These are phyloP conservation scores for Schizochytrium sp. DNA, from an alignment of 108 stramenopile genomes.

Conservation along the genomic window DNA sequence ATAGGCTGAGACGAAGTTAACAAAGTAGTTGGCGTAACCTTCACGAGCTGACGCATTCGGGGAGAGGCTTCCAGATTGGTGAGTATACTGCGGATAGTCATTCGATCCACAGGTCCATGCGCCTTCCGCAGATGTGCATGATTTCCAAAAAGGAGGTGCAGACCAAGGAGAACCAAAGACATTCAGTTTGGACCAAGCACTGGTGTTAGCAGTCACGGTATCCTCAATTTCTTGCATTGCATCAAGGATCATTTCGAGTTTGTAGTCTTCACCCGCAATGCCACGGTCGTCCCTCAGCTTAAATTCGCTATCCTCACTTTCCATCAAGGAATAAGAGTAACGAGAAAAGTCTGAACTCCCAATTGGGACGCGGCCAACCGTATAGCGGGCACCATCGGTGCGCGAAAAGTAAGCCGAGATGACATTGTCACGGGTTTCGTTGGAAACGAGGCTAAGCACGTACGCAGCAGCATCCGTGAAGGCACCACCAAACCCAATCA, in stretches of 20 bases:
- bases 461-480: constrained; percentile 7
- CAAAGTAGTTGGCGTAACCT: constrained; percentile 4
- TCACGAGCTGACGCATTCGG: neutral
- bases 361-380: constrained; percentile 41
- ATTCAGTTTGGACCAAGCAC: neutral
- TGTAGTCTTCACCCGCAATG: neutral
- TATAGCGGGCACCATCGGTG: neutral
- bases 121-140: neutral
- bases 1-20: neutral
- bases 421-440: neutral
- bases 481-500: constrained; percentile 33
- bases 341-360: constrained; percentile 3
- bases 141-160: constrained; percentile 11
- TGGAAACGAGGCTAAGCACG: neutral
- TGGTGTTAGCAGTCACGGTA: neutral
- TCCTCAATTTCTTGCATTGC: neutral
- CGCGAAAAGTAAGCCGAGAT: neutral
- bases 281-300: neutral
- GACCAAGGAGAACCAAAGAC: constrained; percentile 32
- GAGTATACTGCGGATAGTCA: neutral
- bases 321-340: neutral
- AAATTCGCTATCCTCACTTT: neutral
- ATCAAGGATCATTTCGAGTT: constrained; percentile 4
- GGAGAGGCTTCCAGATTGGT: neutral
- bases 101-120: neutral